phyloP scores from a whole-genome alignment of 2,329 filamentous ascomycete species.

The Colletotrichum australisinense region DNA sequence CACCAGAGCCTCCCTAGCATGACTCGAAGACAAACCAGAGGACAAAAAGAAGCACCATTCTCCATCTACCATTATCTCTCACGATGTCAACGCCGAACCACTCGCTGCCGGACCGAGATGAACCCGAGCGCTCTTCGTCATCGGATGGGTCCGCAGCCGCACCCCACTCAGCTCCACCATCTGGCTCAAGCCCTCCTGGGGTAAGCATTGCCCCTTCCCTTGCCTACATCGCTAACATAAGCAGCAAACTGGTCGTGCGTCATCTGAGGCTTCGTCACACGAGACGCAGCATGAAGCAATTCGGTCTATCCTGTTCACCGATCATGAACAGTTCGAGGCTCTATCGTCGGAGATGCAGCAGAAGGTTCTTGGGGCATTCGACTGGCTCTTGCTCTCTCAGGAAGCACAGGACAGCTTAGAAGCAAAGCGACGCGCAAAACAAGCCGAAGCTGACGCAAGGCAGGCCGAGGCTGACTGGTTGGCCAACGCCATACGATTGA shows the following conservation, averaged over 20 bases:
- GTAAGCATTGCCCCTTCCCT: not conserved
- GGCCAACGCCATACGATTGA: not conserved
- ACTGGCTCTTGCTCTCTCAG: not conserved
- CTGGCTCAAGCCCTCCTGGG: not conserved
- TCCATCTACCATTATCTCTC: not conserved
- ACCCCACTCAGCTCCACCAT: not conserved
- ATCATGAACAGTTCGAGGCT: not conserved
- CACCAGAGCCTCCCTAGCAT: not conserved
- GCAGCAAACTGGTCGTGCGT: not conserved
- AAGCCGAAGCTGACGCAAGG: not conserved
- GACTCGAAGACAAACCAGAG: not conserved
- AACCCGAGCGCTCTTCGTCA: not conserved
- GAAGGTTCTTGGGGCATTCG: not conserved
- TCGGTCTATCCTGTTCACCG: not conserved
- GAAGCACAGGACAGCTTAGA: not conserved
- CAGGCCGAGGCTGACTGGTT: not conserved
- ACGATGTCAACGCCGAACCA: not conserved
- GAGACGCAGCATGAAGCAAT: not conserved
- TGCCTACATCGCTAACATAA: not conserved
- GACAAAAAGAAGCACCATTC: not conserved
- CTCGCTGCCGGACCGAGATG: not conserved
- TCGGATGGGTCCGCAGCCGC: not conserved
- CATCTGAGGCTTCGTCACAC: not conserved
- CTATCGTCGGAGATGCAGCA: not conserved
- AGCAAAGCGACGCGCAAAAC: not conserved